Base-by-base conservation (phyloP, 192 early-diverging fungal genomes). In the Tieghemiomyces parasiticus region DNA sequence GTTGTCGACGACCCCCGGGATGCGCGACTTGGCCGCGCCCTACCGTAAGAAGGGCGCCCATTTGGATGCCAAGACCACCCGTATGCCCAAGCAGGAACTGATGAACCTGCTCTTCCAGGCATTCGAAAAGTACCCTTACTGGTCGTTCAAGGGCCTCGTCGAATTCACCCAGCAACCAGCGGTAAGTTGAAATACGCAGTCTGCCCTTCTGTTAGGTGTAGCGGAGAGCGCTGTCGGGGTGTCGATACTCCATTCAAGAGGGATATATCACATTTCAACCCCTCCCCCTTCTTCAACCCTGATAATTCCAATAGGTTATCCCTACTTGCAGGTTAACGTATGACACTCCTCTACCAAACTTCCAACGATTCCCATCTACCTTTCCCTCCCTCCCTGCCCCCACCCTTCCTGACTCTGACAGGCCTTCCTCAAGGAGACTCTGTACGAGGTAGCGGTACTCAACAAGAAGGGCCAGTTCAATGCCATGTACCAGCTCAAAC, bases 401-500 rank as follows among this genome's bases (percentile, higher is more conserved):
- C n/a, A n/a, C n/a, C n/a, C n/a, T n/a, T n/a, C n/a, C n/a, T n/a
- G n/a, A n/a, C n/a, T n/a, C n/a, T n/a, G n/a, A n/a, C n/a, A 25
- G 47, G 31, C 33, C 14, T 96, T 82, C 61, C 69, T 96, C 20
- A 91, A 87, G 60, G 93, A 96, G 51, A 82, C 93, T 1, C 59
- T 96, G 32, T 64, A 62, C 6, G 87, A 94, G 45, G 80, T 96
- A 45, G 85, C 83, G 29, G 73, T 82, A 26, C 72, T 93, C 44
- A 83, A 90, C 72, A 91, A 89, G 73, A 74, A 81, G 30, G 93
- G 93, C 1, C 80, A 83, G 1, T 90, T 92, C 63, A 74, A 77
- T n/a, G 78, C 81, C 35, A 82, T 68, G 25, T 96, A 91, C 68
- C 80, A 85, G 58, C 69, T 96, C 58, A 94, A 92, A 69, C 77